Base-by-base conservation (phyloP, 495 filamentous ascomycete genomes). In the Podospora pseudoanserina region DNA sequence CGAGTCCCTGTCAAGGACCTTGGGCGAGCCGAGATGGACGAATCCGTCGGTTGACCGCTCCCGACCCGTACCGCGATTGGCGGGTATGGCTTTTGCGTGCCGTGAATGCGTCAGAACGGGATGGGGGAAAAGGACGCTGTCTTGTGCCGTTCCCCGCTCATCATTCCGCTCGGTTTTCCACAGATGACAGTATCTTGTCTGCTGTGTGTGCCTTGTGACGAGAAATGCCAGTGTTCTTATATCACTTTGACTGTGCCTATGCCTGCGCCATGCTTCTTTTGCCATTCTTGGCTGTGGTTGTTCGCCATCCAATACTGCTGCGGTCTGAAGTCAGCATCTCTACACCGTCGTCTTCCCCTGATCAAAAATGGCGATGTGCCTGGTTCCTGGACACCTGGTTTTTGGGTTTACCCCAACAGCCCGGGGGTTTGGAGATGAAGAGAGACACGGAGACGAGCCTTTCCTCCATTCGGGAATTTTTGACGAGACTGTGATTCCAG, bases 381-480 rank as follows among this genome's bases (percentile, higher is more conserved):
- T 0, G 7, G 11, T 49, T 16, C 20, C 20, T 49, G 39, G 39
- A 49, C 1, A 49, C 13, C 13, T 49, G 39, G 39, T 3, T 11
- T 49, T 11, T 13, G 7, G 39, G 39, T 49, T 49, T 49, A 49
- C 39, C 13, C 39, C 39, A 49, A 49, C 39, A 49, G 13, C 5
- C 9, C 9, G 5, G 9, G 39, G 39, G 39, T 49, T 11, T 49
- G 39, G 39, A 49, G 34, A 39, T 39, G 34, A 39, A 39, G 34
- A 54, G 49, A 55, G 23, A 34, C 56, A 58, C 44, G 26, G 66
- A 70, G 70, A 66, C 18, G 26, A 69, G 68, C 49, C 70, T 60
- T 76, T 72, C 16, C 75, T 77, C 63, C 63, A 74, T 78, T 71
- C 71, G 73, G 76, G 68, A 71, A 73, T 76, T 72, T 77, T 78